Percentiles rank a stretch among this genome's conserved stretches.
Evolutionary conservation across 805 yeast species (phyloP).

Genomic region (Spathaspora boniae): DNA sequence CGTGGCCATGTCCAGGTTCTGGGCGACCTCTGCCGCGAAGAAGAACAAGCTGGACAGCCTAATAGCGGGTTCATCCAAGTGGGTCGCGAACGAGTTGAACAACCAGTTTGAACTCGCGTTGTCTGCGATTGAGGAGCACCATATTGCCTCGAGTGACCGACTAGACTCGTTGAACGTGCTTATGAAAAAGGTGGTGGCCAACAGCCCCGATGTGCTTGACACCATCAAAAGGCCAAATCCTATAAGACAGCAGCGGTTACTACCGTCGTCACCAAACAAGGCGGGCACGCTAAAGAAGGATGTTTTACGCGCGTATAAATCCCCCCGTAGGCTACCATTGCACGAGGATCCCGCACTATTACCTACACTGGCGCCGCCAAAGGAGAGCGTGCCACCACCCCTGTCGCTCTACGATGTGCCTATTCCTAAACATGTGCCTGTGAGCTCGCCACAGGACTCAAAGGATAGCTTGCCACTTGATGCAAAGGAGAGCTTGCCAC

Average conservation of each 20-base stretch:
- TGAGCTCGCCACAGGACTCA: too few relatives aligned
- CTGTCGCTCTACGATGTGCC: too few relatives aligned
- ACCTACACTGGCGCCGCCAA: neutral
- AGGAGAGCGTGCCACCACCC: neutral
- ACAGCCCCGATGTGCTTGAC: conserved; percentile 7
- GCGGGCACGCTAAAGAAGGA: neutral
- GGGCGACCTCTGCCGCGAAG: conserved; percentile 34
- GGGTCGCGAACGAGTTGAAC: conserved; percentile 45
- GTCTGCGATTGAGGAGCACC: conserved; percentile 37
- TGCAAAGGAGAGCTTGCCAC: too few relatives aligned
- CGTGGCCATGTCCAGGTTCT: conserved; percentile 16
- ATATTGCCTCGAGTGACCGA: conserved; percentile 35
- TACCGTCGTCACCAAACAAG: neutral
- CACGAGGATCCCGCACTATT: neutral
- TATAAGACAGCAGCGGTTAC: too few relatives aligned
- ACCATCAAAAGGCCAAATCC: conserved; percentile 3
- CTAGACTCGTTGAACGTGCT: conserved; percentile 41
- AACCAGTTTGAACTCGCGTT: conserved; percentile 30
- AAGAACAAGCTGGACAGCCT: conserved; percentile 20
- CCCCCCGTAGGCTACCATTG: neutral
- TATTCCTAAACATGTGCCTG: too few relatives aligned
- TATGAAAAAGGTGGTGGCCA: conserved; percentile 28
- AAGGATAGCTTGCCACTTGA: too few relatives aligned
- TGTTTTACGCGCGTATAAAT: too few relatives aligned
- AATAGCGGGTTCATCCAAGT: conserved; percentile 51